Evolutionary conservation across 2,329 filamentous ascomycete species (phyloP), one percentile per base, ranked within the genome.

Genomic region (Fusarium avenaceum): DNA sequence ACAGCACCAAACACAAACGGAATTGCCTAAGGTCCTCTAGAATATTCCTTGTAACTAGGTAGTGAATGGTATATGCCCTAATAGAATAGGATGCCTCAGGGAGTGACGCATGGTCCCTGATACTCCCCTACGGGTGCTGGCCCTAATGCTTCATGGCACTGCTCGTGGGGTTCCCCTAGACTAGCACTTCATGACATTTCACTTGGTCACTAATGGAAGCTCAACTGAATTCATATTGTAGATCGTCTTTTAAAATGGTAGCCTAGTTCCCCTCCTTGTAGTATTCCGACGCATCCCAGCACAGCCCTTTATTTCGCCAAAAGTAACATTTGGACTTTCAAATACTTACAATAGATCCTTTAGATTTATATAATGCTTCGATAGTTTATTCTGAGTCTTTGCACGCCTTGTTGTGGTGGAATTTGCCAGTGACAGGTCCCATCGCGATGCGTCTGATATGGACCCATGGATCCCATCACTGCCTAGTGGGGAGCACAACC

Each of bases 391-490:
- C 3, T 3, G 17, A 32, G 24, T 57, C 4, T 8, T 15, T 39
- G 39, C 28, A 24, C 20, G 1, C 33, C 44, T 9, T 32, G 14
- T 42, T 45, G 45, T 26, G 9, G 20, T 30, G n/a, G 19, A 42
- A 58, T 32, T 6, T 7, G 40, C 7, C 59, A 50, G 58, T 51
- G 61, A 38, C 35, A 38, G 46, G 35, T 20, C 6, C 32, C 24
- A 33, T 39, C n/a, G 42, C 7, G 30, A 58, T 4, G 22, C 20
- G 13, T 51, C 22, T 32, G n/a, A 39, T 51, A 38, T 38, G 35
- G 9, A 38, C 9, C 35, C 17, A 38, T 38, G 35, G 5, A 38
- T 47, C 30, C 24, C 59, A 58, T 44, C 59, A 64, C 61, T 51
- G 45, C 19, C 46, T 20, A 24, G 24, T 64, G 59, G 60, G 30